Base-by-base conservation (phyloP, 306 rosid species). In the Inga leiocalycina region DNA sequence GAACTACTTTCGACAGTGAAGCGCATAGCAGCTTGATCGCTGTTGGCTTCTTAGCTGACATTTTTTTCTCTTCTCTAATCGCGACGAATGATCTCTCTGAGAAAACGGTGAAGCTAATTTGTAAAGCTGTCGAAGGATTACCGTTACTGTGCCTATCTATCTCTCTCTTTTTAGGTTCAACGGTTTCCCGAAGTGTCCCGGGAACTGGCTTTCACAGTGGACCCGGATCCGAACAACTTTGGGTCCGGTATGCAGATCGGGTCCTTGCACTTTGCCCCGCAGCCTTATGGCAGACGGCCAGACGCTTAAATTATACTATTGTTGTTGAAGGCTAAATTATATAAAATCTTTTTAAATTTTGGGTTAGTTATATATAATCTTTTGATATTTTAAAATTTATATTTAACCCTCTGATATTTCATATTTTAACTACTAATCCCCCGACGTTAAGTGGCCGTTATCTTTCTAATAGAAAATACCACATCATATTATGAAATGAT, bases 21-120 rank as follows among this genome's bases (percentile, higher is more conserved):
- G 98, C 92, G 78, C 92, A 93, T 44, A 81, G 77, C 8, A 95
- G 88, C 78, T 81, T 91, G 73, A 92, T 68, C 39, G 74, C 85
- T 85, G 83, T 89, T 27, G 74, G 35, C 68, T 66, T 81, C n/a
- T 57, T 85, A 49, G 14, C 84, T 4, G 68, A 32, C 88, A 76
- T 49, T 49, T 49, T 3, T 4, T 4, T 49, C 16, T 80, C 10
- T 19, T 69, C 27, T 62, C 27, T 41, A 19, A 69, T 20, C 4
- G 49, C 43, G 4, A 14, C 10, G 22, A 35, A 37, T 68, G 48
- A 68, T 34, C 6, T 44, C 56, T 44, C 19, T 20, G 51, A 41
- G 71, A 66, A 66, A 61, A 14, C 10, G 10, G 71, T 15, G 43
- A 65, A 32, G 15, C 22, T 37, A 48, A 12, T 8, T 57, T 57